These are phyloP conservation scores for Terana coerulea DNA, from an alignment of 768 basidiomycete genomes.

Conservation along the genomic window DNA sequence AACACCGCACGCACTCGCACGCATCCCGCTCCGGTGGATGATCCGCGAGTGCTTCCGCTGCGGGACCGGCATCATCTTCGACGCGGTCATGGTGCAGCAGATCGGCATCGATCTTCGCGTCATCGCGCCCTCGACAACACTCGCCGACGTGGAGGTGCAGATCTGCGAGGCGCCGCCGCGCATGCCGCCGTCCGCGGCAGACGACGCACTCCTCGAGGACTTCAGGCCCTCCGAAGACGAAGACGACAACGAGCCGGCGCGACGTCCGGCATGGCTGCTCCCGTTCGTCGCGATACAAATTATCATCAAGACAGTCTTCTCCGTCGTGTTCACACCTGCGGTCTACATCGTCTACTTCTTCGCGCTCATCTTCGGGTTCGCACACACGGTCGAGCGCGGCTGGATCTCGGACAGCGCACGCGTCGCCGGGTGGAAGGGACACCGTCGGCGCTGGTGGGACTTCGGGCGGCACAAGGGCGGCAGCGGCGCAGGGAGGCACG, in stretches of 20 bases:
- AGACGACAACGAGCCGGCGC: background rate
- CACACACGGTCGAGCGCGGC: too few species aligned
- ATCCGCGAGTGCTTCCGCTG: conserved; percentile 28
- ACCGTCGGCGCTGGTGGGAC: too few species aligned
- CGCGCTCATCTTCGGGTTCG: too few species aligned
- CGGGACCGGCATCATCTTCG: conserved; percentile 26
- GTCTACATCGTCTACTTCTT: background rate
- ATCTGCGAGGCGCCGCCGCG: background rate
- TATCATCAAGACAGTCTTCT: background rate
- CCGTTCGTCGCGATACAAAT: background rate
- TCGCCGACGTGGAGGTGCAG: too few species aligned
- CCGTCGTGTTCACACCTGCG: background rate
- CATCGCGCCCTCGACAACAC: background rate
- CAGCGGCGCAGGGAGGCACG: background rate
- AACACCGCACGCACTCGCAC: conserved; percentile 21
- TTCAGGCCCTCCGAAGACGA: background rate
- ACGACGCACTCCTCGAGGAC: background rate
- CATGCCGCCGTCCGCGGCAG: conserved; percentile 1
- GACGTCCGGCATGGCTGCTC: background rate
- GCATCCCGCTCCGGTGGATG: conserved; percentile 34
- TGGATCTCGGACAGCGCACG: conserved; percentile 1
- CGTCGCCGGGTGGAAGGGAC: too few species aligned
- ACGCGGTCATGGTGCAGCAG: conserved; percentile 19
- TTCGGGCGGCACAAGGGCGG: too few species aligned
- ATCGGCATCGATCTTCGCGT: conserved; percentile 11